These are phyloP conservation scores for Pseudohyphozyma bogoriensis DNA, from an alignment of 768 basidiomycete species.

Conservation along the genomic window DNA sequence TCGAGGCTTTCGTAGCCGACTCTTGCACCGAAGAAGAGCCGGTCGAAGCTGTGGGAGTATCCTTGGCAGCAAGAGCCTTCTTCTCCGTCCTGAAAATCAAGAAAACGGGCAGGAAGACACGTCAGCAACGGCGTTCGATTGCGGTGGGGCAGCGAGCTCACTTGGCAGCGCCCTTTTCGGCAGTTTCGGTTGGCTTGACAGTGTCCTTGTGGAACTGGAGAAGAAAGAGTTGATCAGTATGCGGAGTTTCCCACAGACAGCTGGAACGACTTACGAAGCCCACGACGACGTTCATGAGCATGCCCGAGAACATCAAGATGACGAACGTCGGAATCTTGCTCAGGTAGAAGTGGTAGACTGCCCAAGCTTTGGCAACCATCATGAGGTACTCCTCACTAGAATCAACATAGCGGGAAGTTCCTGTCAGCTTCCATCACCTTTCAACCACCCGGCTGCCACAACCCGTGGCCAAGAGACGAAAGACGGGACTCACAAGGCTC, in stretches of 20 bases:
- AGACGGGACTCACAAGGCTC: background rate
- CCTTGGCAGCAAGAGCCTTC: too few species aligned
- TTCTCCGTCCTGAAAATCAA: too few species aligned
- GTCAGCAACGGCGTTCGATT: background rate
- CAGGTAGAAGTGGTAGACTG: constrained; percentile 12
- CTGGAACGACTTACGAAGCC: background rate
- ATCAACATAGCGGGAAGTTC: too few species aligned
- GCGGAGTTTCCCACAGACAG: background rate
- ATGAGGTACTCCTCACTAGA: too few species aligned
- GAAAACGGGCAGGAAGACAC: too few species aligned
- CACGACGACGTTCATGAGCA: constrained; percentile 23
- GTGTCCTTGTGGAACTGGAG: constrained; percentile 4
- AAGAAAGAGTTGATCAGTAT: too few species aligned
- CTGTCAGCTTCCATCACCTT: constrained; percentile 4
- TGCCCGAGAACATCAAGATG: constrained; percentile 11
- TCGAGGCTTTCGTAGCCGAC: too few species aligned
- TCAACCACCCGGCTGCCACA: too few species aligned
- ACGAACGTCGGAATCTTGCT: constrained; percentile 20
- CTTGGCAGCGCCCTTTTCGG: background rate
- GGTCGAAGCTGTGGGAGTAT: too few species aligned
- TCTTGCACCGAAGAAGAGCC: too few species aligned
- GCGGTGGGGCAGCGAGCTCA: background rate
- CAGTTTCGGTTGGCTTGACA: background rate
- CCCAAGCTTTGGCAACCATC: constrained; percentile 6
- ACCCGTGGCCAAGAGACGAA: background rate